phyloP scores from a whole-genome alignment of 2,329 filamentous ascomycete genomes.

The Alternaria sp. region DNA sequence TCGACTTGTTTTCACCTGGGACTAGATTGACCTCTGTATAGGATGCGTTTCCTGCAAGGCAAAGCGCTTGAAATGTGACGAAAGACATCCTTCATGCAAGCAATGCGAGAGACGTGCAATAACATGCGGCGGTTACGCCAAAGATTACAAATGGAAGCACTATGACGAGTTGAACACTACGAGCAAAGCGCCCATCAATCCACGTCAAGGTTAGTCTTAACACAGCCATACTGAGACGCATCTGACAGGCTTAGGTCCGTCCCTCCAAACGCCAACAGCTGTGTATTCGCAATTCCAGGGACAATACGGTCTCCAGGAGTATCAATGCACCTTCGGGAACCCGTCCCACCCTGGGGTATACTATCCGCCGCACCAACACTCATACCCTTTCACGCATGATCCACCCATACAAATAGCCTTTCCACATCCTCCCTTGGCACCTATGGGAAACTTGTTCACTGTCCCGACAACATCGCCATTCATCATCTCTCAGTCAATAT shows the following conservation, averaged over 20 bases:
- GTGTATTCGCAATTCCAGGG: constrained; percentile 6
- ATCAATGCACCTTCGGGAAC: constrained; percentile 12
- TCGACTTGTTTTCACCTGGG: not conserved
- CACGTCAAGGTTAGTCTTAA: constrained; percentile 54
- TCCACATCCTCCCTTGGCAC: constrained; percentile 15
- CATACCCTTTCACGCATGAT: constrained; percentile 14
- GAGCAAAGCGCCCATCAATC: constrained; percentile 51
- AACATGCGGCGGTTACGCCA: constrained; percentile 73
- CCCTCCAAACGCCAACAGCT: constrained; percentile 6
- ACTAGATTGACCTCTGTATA: constrained; percentile 41
- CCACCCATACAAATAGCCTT: constrained; percentile 17
- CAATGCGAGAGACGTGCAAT: constrained; percentile 71
- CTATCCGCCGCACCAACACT: constrained; percentile 17
- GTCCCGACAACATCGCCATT: constrained; percentile 31
- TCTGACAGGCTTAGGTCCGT: constrained; percentile 21
- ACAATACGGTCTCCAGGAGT: constrained; percentile 1
- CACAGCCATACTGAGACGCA: not conserved
- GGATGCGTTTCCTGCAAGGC: constrained; percentile 77
- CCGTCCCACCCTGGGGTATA: constrained; percentile 11
- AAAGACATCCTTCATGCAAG: constrained; percentile 71
- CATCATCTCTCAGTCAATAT: constrained; percentile 31
- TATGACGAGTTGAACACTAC: constrained; percentile 68
- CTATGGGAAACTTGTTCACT: constrained; percentile 11
- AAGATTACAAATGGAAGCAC: constrained; percentile 76
- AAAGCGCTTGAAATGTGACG: constrained; percentile 76